Conservation (phyloP, 352 stramenopile genomes). For the Phytopythium helicoides region DNA sequence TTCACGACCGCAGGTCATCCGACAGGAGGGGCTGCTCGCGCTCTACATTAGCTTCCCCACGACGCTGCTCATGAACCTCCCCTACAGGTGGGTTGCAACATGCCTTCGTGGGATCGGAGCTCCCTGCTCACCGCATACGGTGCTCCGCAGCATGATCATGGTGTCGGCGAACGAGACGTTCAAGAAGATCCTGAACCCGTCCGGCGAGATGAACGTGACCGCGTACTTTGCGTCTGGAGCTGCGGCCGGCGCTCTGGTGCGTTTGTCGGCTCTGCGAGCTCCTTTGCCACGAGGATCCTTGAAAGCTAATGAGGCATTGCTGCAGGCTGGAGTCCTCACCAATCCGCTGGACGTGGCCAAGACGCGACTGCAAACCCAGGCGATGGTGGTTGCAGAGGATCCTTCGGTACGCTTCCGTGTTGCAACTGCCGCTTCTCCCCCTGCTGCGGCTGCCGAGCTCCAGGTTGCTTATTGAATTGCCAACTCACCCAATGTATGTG, state of each 20-base stretch:
- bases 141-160: constrained; percentile 94
- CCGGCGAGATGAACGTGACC: constrained; percentile 80
- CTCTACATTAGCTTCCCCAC: constrained; percentile 97
- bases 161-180: constrained; percentile 97
- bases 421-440: constrained; percentile 18
- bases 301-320: too few relatives aligned
- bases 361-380: constrained; percentile 96
- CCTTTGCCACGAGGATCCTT: too few relatives aligned
- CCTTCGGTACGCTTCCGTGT: constrained; percentile 45
- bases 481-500: constrained; percentile 25
- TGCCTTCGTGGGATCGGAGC: too few relatives aligned
- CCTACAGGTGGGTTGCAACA: constrained; percentile 87
- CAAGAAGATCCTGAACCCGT: constrained; percentile 93
- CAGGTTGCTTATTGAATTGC: constrained; percentile 39
- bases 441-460: constrained; percentile 34
- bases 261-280: too few relatives aligned
- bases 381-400: constrained; percentile 61
- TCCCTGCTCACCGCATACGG: neutral
- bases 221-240: constrained; percentile 93
- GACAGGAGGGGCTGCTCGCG: constrained; percentile 66
- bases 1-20: constrained; percentile 52
- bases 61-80: constrained; percentile 98
- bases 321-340: constrained; percentile 88
- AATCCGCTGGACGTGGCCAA: constrained; percentile 99
- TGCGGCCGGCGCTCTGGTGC: constrained; percentile 91